phyloP scores from a whole-genome alignment of 495 filamentous ascomycete species.

The Aspergillus incahuasiensis region DNA sequence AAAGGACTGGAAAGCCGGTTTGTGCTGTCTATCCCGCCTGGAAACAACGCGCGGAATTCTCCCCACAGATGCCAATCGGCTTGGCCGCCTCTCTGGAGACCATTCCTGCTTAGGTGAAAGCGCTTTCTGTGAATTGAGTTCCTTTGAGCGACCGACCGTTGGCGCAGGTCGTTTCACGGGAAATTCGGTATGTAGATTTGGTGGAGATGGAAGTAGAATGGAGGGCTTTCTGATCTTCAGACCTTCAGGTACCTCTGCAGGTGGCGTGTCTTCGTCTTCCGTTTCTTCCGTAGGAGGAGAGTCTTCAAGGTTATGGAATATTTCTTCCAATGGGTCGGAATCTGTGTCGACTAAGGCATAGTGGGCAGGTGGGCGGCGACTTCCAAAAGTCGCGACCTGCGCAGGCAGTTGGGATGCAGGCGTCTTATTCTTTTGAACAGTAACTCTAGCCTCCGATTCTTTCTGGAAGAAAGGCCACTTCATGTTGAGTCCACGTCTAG shows the following conservation, averaged over 20 bases:
- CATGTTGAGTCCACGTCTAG: slow-evolving; percentile 35
- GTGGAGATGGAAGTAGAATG: slow-evolving; percentile 51
- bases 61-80: slow-evolving; percentile 71
- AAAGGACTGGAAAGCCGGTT: slow-evolving; percentile 73
- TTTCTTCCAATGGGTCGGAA: slow-evolving; percentile 60
- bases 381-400: slow-evolving; percentile 33
- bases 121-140: slow-evolving; percentile 32
- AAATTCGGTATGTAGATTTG: slow-evolving; percentile 44
- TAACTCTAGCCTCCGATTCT: slow-evolving; percentile 24
- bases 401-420: slow-evolving; percentile 34
- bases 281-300: slow-evolving; percentile 42
- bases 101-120: slow-evolving; percentile 14
- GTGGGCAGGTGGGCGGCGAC: slow-evolving; percentile 56
- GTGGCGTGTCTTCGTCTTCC: slow-evolving; percentile 30
- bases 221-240: slow-evolving; percentile 43
- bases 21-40: slow-evolving; percentile 60
- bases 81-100: slow-evolving; percentile 28
- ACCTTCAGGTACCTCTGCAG: slow-evolving; percentile 27
- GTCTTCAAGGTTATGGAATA: slow-evolving; percentile 57
- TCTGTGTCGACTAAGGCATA: slow-evolving; percentile 81
- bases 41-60: slow-evolving; percentile 87
- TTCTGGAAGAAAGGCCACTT: slow-evolving; percentile 85
- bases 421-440: not conserved
- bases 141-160: slow-evolving; percentile 22
- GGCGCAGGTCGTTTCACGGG: slow-evolving; percentile 33